Conservation (phyloP, 345 rosid species). For the Eucalyptus polyanthemos region DNA sequence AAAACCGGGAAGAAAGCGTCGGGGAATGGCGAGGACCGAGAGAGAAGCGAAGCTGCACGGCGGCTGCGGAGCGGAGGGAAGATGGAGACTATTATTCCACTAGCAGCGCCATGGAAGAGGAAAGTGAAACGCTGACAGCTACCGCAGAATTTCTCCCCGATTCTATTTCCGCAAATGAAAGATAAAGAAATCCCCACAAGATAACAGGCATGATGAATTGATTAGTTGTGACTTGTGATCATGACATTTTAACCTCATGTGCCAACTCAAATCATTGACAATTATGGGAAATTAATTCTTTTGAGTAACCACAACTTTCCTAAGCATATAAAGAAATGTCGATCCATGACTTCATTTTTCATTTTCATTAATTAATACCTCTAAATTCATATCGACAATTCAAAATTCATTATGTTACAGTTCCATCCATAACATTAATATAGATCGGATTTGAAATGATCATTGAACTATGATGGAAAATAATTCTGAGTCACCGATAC, state of each 20-base stretch:
- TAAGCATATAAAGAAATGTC: no score
- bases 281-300: neutral
- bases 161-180: neutral
- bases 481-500: rapidly evolving
- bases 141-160: neutral
- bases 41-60: neutral
- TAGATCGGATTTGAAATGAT: neutral
- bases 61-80: neutral
- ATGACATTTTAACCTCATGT: neutral
- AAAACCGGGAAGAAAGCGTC: neutral
- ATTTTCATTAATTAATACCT: no score
- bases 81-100: neutral
- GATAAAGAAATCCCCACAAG: neutral
- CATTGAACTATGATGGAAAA: neutral
- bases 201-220: neutral
- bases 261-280: neutral
- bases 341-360: no score
- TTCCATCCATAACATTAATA: no score
- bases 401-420: no score
- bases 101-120: neutral
- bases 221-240: neutral
- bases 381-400: no score
- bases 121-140: neutral
- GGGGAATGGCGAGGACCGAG: neutral
- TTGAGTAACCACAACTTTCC: no score